Evolutionary conservation across 179 eudicot species (phyloP).

Genomic region (Silene vulgaris): DNA sequence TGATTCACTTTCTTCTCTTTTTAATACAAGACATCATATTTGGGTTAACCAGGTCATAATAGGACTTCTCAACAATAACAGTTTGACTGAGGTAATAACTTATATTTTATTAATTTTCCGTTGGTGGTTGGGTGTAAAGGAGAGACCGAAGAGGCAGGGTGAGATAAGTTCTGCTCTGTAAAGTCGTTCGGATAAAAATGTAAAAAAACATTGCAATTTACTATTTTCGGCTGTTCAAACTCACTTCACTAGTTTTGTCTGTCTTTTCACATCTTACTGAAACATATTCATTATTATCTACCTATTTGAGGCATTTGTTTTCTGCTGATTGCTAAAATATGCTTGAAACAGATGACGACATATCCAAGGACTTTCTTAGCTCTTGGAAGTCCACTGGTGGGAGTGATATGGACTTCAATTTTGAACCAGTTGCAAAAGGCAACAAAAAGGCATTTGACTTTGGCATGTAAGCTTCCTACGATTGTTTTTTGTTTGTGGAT

Average conservation of each 20-base stretch:
- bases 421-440: constrained; percentile 55
- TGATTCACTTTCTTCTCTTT: too few species aligned
- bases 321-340: neutral
- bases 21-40: too few species aligned
- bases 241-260: constrained; percentile 8
- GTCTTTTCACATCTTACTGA: neutral
- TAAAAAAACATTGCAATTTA: neutral
- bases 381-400: constrained; percentile 64
- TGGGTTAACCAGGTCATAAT: too few species aligned
- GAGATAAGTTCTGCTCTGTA: constrained; percentile 4
- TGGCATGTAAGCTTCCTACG: constrained; percentile 56
- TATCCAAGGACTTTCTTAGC: constrained; percentile 65
- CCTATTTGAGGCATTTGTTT: neutral
- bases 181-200: neutral
- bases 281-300: neutral
- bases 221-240: neutral
- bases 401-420: constrained; percentile 67
- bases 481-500: constrained; percentile 11
- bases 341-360: constrained; percentile 55
- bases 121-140: too few species aligned
- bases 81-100: too few species aligned
- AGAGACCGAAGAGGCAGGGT: too few species aligned
- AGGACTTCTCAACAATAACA: too few species aligned
- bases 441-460: constrained; percentile 63
- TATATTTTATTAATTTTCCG: too few species aligned